phyloP scores from a whole-genome alignment of 805 yeast genomes.

The Ogataea ramenticola region DNA sequence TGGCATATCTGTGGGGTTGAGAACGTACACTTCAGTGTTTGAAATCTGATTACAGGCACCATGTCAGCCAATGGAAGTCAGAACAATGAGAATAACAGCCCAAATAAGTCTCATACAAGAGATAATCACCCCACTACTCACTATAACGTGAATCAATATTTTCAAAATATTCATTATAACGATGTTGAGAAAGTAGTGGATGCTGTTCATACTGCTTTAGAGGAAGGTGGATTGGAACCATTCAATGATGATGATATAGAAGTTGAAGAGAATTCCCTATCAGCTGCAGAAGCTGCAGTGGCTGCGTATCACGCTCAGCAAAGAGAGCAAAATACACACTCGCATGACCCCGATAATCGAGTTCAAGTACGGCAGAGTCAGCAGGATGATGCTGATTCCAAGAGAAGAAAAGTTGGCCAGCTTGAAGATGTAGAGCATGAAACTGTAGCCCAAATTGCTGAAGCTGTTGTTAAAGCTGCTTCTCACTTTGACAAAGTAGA shows the following conservation, averaged over 20 bases:
- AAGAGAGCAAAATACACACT: background rate
- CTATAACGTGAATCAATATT: conserved; percentile 2
- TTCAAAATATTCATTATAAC: conserved; percentile 2
- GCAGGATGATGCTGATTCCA: background rate
- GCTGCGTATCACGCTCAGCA: conserved; percentile 2
- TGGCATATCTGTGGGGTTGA: background rate
- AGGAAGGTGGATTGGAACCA: background rate
- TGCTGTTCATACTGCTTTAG: conserved; percentile 2
- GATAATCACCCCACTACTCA: background rate
- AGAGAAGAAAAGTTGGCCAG: background rate
- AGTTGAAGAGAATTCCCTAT: background rate
- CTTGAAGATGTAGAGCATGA: background rate
- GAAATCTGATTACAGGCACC: background rate
- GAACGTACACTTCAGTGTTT: background rate
- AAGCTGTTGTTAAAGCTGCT: background rate
- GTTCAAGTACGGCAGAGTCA: background rate
- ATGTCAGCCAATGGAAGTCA: background rate
- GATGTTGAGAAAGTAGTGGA: conserved; percentile 3
- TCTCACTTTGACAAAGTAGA: background rate
- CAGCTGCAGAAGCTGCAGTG: conserved; percentile 3
- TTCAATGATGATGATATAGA: background rate
- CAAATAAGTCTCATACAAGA: background rate
- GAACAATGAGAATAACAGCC: background rate
- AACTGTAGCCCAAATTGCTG: background rate
- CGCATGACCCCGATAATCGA: background rate